Evolutionary conservation across 306 rosid genomes (phyloP), one percentile per base, ranked within the genome.

Genomic region (Adenanthera pavonina): DNA sequence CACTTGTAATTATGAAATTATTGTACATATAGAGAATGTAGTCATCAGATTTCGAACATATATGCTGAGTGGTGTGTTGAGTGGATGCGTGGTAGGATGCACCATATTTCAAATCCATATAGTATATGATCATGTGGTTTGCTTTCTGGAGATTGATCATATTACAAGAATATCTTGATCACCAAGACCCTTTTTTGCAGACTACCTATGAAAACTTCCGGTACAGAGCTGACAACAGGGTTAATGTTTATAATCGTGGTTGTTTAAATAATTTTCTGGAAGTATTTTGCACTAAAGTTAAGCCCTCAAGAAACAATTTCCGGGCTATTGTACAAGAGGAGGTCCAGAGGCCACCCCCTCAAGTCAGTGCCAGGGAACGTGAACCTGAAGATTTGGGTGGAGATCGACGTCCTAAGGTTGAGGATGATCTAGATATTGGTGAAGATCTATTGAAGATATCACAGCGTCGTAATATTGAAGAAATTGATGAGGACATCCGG

Each of bases 381-480:
- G 92, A 86, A 40, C 82, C 67, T 17, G 90, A 91, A 83, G 97
- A 90, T 44, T 47, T 49, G 48, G 79, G 77, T 1, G 94, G 88
- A 53, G 94, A 92, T 81, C 91, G 87, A 43, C 98, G 97, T 16
- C 79, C 94, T 2, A 94, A 94, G 84, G 98, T 94, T 64, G 97
- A 94, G 86, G 94, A 89, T 41, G 97, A 94, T 84, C 88, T 91
- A 51, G 98, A 89, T 52, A 92, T 92, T 73, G 97, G 97, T 25
- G 98, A 94, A 82, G 97, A 94, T 82, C 77, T 94, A 51, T 78
- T 94, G 86, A 94, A 94, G 87, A 94, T 94, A 80, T 94, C 98
- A 4, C 98, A 94, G 85, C 93, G 98, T 30, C 92, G 92, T 76
- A 91, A 92, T 61, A 70, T 91, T 8, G 97, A 90, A 80, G 97